Base-by-base conservation (phyloP, 495 filamentous ascomycete genomes). In the Podospora tetraspora region DNA sequence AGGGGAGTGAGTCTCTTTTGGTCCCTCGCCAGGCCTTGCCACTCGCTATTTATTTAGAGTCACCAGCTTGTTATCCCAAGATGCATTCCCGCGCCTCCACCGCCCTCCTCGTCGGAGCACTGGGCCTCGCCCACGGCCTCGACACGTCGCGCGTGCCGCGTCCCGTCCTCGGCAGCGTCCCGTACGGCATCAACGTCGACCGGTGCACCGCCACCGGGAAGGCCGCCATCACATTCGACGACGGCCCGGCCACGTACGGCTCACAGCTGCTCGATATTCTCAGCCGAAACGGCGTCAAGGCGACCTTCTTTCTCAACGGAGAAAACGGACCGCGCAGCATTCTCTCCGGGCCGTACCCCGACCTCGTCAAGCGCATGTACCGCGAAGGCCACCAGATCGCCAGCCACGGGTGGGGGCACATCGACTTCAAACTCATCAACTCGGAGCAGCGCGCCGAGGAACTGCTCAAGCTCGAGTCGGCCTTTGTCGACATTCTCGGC, bases 181-280 rank as follows among this genome's bases (percentile, higher is more conserved):
- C 79, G 16, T 87, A 86, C 72, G 81, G 77, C 3, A 64, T 72
- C 6, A 76, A 80, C 16, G 86, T 91, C 67, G 81, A 79, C 43
- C 79, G 78, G 43, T 91, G 89, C 74, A 79, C 72, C 9, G 74
- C 78, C 4, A 77, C 79, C 2, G 84, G 85, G 37, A 84, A 82
- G 5, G 80, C 91, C 65, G 90, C 90, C 52, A 75, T 92, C 59
- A 92, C 90, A 0, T 92, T 85, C 70, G 89, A 92, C 71, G 90
- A 92, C 75, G 90, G 90, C 0, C 89, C 90, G 4, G 86, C 84
- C 61, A 74, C 79, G 10, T 90, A 87, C 74, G 91, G 89, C 0
- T 71, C 72, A 9, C 81, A 86, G 65, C 80, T 63, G 8, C 61
- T 63, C 25, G 61, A 63, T 34, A 32, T 34, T 63, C 61, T 63